Evolutionary conservation across 2,329 filamentous ascomycete species (phyloP).

Genomic region (Talaromyces islandicus): DNA sequence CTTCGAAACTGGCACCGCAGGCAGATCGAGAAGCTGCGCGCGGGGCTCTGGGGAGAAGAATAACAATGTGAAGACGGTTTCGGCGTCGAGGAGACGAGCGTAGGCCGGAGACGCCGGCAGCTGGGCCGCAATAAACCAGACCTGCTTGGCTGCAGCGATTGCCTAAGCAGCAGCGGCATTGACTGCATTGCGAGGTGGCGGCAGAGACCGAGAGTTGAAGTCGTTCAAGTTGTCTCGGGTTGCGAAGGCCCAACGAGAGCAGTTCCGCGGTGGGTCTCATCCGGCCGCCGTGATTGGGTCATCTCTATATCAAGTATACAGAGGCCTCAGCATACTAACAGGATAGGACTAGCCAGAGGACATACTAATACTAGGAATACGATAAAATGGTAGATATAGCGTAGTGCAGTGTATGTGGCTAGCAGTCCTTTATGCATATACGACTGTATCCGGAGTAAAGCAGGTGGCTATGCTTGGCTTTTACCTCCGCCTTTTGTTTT

Average conservation of each 20-base stretch:
- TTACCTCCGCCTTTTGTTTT: too few relatives aligned
- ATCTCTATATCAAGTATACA: too few relatives aligned
- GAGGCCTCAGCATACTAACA: too few relatives aligned
- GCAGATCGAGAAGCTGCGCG: conserved; percentile 34
- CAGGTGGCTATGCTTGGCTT: too few relatives aligned
- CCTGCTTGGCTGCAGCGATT: conserved; percentile 26
- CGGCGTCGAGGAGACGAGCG: conserved; percentile 16
- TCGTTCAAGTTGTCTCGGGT: background rate
- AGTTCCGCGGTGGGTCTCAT: background rate
- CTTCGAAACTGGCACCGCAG: conserved; percentile 37
- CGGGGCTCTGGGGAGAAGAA: conserved; percentile 14
- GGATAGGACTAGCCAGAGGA: too few relatives aligned
- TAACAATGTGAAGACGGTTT: conserved; percentile 16
- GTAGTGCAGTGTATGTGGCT: too few relatives aligned
- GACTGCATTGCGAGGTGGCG: conserved; percentile 30
- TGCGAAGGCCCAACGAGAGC: background rate
- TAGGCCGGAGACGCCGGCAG: conserved; percentile 16
- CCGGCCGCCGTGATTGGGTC: background rate
- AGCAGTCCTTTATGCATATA: too few relatives aligned
- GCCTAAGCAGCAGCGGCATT: conserved; percentile 34
- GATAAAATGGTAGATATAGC: too few relatives aligned
- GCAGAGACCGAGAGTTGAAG: background rate
- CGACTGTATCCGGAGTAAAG: too few relatives aligned
- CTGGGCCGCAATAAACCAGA: conserved; percentile 18
- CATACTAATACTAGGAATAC: too few relatives aligned